Base-by-base conservation (phyloP, 441 rosid genomes). In the Pelargonium myrrhifolium region DNA sequence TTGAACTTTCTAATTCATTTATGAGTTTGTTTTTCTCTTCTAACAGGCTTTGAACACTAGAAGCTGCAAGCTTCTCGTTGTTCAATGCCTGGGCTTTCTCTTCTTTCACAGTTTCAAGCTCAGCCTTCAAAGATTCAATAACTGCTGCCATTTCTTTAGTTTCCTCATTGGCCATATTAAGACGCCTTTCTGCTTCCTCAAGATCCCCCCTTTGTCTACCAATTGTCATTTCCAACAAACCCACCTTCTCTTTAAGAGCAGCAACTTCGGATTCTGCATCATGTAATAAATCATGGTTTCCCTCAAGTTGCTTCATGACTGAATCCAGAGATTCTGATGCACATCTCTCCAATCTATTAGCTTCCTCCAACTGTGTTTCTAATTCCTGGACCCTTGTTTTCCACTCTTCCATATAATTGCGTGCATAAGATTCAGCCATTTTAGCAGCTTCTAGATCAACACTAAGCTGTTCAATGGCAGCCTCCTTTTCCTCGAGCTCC, bases 381-480 rank as follows among this genome's bases (percentile, higher is more conserved):
- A 89, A 73, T 72, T 88, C 89, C 56, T 82, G 86, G 26, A 81
- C 84, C 80, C 68, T 84, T 65, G 61, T 68, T 73, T 83, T 86
- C 90, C 84, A 86, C 69, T 87, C 95, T 68, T 80, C 85, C 6
- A 77, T 88, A 40, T 84, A 75, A 77, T 68, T 86, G 59, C 73
- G 78, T 7, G 97, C 93, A 78, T 86, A 87, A 66, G 93, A 85
- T 76, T 92, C 96, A 9, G 90, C 92, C 85, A 84, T 86, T 76
- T 75, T 88, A 5, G 92, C 87, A 63, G 98, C 92, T 82, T 89
- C 93, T 65, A 92, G 76, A 56, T 92, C 93, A 69, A 92, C 82
- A 15, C 79, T 82, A 67, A 92, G 95, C 78, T 88, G 87, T 64
- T 86, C 92, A n/a, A 88, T 68, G 26, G 68, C 53, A 11, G 17